Base-by-base conservation (phyloP, 2,329 filamentous ascomycete species). In the Trichoderma semiorbis region DNA sequence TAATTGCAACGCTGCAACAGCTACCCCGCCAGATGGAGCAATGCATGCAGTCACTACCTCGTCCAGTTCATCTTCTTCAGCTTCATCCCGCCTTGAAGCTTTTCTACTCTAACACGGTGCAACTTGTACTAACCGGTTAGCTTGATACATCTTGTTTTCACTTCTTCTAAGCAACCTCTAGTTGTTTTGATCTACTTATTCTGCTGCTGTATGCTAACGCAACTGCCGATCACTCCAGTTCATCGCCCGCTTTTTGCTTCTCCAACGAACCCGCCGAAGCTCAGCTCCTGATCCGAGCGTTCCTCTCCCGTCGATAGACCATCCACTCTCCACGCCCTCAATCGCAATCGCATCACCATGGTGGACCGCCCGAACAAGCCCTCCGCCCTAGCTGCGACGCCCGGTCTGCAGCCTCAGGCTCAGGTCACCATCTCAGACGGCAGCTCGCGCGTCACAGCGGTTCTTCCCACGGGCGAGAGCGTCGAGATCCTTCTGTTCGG, bases 291-390 rank as follows among this genome's bases (percentile, higher is more conserved):
- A 47, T 47, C n/a, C 14, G 50, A 28, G 21, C 47, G 2, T 32
- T 30, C 28, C n/a, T 53, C 43, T 47, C 43, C 43, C 18, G 43
- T 47, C 43, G 7, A 50, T 32, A 18, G 24, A 58, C 16, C 28
- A 26, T 30, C 26, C 26, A 26, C 21, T 26, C 26, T 26, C 21
- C 12, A 28, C 21, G 21, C 14, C 14, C 50, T 11, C 67, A 62
- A 62, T 50, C 55, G 39, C 36, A 60, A 34, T 34, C 57, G 11
- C 30, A 21, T 68, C 71, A 76, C 58, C 71, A 92, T 92, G 89
- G 92, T 97, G 83, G 94, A 97, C 79, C 91, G 95, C 80, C 89
- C 91, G 76, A 93, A 97, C 84, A 96, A 94, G 80, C 93, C 94
- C 71, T 86, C 90, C 68, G 91, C 93, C 50, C 89, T 95, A 78